Evolutionary conservation across 2,329 filamentous ascomycete genomes (phyloP).

Genomic region (Arthrobotrys conoides): DNA sequence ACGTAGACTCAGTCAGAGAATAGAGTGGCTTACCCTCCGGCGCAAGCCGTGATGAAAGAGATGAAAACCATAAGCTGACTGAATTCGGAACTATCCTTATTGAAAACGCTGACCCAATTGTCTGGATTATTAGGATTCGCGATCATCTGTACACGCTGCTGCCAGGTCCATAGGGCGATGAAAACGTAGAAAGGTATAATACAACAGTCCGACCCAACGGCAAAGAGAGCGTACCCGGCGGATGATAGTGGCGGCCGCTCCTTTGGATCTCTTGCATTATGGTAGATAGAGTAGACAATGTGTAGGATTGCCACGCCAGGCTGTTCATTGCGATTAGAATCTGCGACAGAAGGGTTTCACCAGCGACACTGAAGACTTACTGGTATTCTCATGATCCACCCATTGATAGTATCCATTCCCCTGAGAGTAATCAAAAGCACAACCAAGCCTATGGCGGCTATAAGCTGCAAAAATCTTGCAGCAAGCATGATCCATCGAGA

Average conservation of each 20-base stretch:
- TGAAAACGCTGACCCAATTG: constrained; percentile 68
- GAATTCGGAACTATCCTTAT: constrained; percentile 66
- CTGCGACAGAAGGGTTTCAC: not conserved
- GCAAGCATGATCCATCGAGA: constrained; percentile 73
- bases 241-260: constrained; percentile 83
- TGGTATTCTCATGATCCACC: constrained; percentile 82
- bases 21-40: constrained; percentile 64
- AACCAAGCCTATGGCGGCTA: constrained; percentile 79
- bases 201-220: constrained; percentile 79
- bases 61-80: constrained; percentile 73
- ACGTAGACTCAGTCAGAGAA: constrained; percentile 72
- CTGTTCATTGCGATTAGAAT: constrained; percentile 69
- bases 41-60: constrained; percentile 67
- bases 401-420: constrained; percentile 75
- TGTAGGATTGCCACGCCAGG: constrained; percentile 81
- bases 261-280: constrained; percentile 79
- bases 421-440: constrained; percentile 83
- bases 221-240: constrained; percentile 90
- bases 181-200: constrained; percentile 76
- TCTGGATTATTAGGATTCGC: constrained; percentile 28
- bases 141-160: constrained; percentile 68
- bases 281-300: constrained; percentile 83
- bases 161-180: constrained; percentile 72
- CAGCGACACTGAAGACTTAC: constrained; percentile 71
- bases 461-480: constrained; percentile 77